Base-by-base conservation (phyloP, 2,329 filamentous ascomycete genomes). In the Phialocephala sp. region DNA sequence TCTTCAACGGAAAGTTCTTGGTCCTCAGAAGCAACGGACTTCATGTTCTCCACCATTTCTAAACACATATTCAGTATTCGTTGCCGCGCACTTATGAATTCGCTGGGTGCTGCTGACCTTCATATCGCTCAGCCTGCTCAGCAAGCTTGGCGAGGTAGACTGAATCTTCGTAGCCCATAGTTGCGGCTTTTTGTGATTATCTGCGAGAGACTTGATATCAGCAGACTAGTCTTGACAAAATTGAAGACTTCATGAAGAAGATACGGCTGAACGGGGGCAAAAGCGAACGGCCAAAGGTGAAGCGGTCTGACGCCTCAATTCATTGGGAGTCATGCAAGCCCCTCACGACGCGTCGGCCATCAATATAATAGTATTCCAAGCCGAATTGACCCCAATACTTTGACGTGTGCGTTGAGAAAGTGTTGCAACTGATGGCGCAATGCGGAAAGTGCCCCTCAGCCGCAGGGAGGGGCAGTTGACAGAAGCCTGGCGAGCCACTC, bases 41-140 rank as follows among this genome's bases (percentile, higher is more conserved):
- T 98, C 94, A 98, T 98, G 89, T 97, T 97, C 87, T 97, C 93
- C 75, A 98, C 94, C 94, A 98, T 97, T 85, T 97, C 94, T 97
- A 82, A 66, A 72, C 57, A 56, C 20, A 35, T n/a, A 41, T 66
- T 70, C 59, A 72, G 70, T 65, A 69, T 64, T 50, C 37, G 57
- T 9, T 37, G 45, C 12, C 20, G 39, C 41, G 45, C 8, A 27
- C 22, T 57, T 39, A 4, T 39, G 4, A 35, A 22, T 39, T 57
- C 47, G 57, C 37, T 43, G 37, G 2, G 39, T n/a, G 82, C n/a
- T 73, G 78, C 87, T 78, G 85, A 98, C 95, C 95, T 87, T 99
- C 95, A 85, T 99, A 99, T 82, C 95, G 94, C 90, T 99, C 95
- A 83, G 95, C 95, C 90, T 99, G 95, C 91, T 99, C 95, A 81